Evolutionary conservation across 805 yeast genomes (phyloP).

Genomic region (Saccharomycopsis sp.): DNA sequence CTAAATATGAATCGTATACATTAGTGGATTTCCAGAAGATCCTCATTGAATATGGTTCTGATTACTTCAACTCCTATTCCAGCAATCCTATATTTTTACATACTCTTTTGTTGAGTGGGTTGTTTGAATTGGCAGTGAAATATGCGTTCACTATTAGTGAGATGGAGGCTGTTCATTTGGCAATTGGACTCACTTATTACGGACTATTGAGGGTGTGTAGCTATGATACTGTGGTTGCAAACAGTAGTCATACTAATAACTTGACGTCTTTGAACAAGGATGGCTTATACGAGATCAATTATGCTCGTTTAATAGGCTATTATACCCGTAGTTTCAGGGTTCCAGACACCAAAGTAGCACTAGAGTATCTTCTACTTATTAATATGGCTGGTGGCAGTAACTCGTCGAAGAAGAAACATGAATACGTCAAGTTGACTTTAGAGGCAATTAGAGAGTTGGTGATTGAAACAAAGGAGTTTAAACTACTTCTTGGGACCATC

Average conservation of each 20-base stretch:
- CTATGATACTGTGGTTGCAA: slow-evolving; percentile 23
- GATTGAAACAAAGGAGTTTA: slow-evolving; percentile 78
- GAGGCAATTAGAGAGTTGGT: slow-evolving; percentile 80
- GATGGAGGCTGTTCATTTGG: slow-evolving; percentile 83
- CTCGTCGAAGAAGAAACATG: slow-evolving; percentile 29
- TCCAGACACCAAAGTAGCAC: slow-evolving; percentile 84
- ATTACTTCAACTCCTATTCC: slow-evolving; percentile 54
- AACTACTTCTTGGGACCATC: slow-evolving; percentile 76
- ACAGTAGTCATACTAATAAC: slow-evolving; percentile 29
- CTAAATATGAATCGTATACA: slow-evolving; percentile 64
- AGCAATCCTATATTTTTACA: slow-evolving; percentile 67
- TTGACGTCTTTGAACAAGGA: slow-evolving; percentile 31
- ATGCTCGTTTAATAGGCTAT: slow-evolving; percentile 61
- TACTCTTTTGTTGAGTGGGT: slow-evolving; percentile 65
- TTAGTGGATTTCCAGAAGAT: slow-evolving; percentile 68
- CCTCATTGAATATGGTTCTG: slow-evolving; percentile 65
- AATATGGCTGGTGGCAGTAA: slow-evolving; percentile 34
- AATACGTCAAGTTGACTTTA: slow-evolving; percentile 55
- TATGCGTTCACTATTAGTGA: slow-evolving; percentile 58
- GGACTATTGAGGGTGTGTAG: slow-evolving; percentile 53
- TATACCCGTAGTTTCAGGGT: slow-evolving; percentile 78
- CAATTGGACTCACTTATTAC: slow-evolving; percentile 71
- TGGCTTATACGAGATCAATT: slow-evolving; percentile 33
- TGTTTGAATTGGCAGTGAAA: slow-evolving; percentile 74
- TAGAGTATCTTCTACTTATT: slow-evolving; percentile 76